phyloP scores from a whole-genome alignment of 345 rosid species.

The Salix koriyanagi region DNA sequence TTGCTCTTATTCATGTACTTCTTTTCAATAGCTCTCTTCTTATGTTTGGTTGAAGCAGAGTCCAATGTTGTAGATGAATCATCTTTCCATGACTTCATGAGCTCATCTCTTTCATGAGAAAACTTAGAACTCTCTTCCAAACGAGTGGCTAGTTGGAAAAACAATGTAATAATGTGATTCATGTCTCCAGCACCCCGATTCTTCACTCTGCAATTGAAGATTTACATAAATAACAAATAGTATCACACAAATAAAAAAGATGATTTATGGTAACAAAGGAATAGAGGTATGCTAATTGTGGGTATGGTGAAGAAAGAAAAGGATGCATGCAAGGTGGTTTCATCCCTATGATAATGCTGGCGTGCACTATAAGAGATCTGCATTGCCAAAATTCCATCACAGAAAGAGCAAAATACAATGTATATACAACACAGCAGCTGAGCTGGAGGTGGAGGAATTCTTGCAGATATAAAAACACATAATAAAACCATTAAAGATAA shows the following conservation, averaged over 20 bases:
- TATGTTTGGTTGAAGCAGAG: conserved; percentile 57
- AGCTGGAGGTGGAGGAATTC: background rate
- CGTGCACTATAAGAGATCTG: background rate
- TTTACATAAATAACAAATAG: conserved; percentile 3
- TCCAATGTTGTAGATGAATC: conserved; percentile 45
- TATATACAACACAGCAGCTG: background rate
- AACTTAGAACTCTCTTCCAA: conserved; percentile 79
- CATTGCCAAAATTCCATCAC: background rate
- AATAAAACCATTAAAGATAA: background rate
- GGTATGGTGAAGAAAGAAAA: background rate
- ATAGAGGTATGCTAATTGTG: background rate
- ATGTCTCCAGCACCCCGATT: conserved; percentile 72
- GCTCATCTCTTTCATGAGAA: conserved; percentile 71
- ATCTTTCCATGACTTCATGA: conserved; percentile 80
- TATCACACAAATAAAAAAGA: conserved; percentile 1
- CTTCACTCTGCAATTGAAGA: conserved; percentile 57
- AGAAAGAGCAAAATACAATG: background rate
- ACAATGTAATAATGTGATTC: conserved; percentile 63
- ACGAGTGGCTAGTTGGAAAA: conserved; percentile 82
- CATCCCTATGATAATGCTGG: background rate
- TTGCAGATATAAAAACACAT: background rate
- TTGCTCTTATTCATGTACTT: conserved; percentile 67
- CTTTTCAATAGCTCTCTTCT: conserved; percentile 59
- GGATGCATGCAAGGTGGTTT: background rate
- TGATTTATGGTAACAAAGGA: background rate